These are phyloP conservation scores for Gnaphalium uliginosum DNA, from an alignment of 129 eudicot genomes.

Conservation along the genomic window DNA sequence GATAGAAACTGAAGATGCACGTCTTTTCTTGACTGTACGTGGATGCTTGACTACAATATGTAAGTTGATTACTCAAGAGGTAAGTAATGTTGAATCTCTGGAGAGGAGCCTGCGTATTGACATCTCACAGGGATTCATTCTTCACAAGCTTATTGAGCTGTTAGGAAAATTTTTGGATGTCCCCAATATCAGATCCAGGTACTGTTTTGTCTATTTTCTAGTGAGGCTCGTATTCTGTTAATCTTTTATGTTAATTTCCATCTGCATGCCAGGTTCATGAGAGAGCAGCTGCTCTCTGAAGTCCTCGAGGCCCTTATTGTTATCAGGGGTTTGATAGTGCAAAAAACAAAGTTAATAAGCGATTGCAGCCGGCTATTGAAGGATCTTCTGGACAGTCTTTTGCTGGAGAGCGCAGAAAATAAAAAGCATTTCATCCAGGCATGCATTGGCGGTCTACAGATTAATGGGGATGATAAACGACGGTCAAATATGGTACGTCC, in stretches of 20 bases:
- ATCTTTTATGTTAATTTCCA: slow-evolving; percentile 10
- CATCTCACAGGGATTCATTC: slow-evolving; percentile 98
- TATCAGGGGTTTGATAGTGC: slow-evolving; percentile 94
- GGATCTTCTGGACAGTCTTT: slow-evolving; percentile 94
- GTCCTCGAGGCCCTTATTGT: slow-evolving; percentile 94
- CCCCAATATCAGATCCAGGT: slow-evolving; percentile 94
- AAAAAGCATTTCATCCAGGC: slow-evolving; percentile 95
- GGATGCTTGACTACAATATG: slow-evolving; percentile 81
- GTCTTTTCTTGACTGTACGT: slow-evolving; percentile 96
- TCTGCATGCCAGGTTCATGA: slow-evolving; percentile 71
- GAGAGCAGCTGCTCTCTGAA: slow-evolving; percentile 76
- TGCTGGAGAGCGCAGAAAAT: slow-evolving; percentile 87
- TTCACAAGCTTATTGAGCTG: slow-evolving; percentile 97
- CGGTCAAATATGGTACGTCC: slow-evolving; percentile 77
- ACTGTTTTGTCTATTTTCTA: slow-evolving; percentile 14
- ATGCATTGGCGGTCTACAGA: slow-evolving; percentile 85
- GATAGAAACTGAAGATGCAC: slow-evolving; percentile 96
- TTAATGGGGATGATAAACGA: slow-evolving; percentile 76
- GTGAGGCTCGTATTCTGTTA: background rate
- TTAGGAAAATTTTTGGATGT: slow-evolving; percentile 95
- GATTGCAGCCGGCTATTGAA: slow-evolving; percentile 89
- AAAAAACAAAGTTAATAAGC: slow-evolving; percentile 89
- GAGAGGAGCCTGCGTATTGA: slow-evolving; percentile 97
- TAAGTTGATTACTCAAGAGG: slow-evolving; percentile 83
- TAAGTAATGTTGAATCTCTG: slow-evolving; percentile 73